Evolutionary conservation across 2,329 filamentous ascomycete genomes (phyloP), one percentile per base, ranked within the genome.

Genomic region (Alternaria panax): DNA sequence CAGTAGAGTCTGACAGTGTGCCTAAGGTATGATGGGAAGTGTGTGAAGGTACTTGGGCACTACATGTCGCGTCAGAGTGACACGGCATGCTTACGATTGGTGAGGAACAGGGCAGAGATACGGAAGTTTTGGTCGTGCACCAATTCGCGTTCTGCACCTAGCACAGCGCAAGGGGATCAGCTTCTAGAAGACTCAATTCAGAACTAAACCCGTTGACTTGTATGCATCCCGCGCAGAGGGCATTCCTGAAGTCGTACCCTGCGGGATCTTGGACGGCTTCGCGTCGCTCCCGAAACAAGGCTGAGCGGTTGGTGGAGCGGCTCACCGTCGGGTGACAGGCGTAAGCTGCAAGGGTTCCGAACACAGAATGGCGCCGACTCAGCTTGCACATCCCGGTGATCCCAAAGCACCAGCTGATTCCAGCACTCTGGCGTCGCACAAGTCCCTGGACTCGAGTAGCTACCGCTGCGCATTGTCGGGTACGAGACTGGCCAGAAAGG

Each of bases 281-380:
- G 30, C 40, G 8, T 59, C 45, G 59, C 55, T 46, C 28, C 51
- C 51, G 51, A 40, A 24, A 62, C 59, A 55, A 48, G 55, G 55
- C 59, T 62, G 59, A 54, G 59, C 45, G 27, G 46, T 54, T 56
- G 36, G 57, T 59, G 57, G 57, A 55, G 38, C 52, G 57, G 40
- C 40, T 56, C 25, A 45, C 46, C 32, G 47, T 27, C 48, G 59
- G 57, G 40, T 40, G 46, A 59, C 52, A 42, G 45, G 36, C 24
- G 40, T 38, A 41, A 20, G 45, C 30, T 48, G 30, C 45, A 48
- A 47, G 53, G 41, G 53, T 51, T 25, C 50, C 22, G 25, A 34
- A 46, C 20, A 32, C 32, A 32, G 36, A 8, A 46, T 50, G 48
- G 54, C 54, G 54, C 24, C 54, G 38, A 54, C 46, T 43, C 28